Percentiles rank a stretch among this genome's conserved stretches.
Evolutionary conservation across 2,329 filamentous ascomycete genomes (phyloP).

Genomic region (Ophiocordyceps camponoti-rufipedis): DNA sequence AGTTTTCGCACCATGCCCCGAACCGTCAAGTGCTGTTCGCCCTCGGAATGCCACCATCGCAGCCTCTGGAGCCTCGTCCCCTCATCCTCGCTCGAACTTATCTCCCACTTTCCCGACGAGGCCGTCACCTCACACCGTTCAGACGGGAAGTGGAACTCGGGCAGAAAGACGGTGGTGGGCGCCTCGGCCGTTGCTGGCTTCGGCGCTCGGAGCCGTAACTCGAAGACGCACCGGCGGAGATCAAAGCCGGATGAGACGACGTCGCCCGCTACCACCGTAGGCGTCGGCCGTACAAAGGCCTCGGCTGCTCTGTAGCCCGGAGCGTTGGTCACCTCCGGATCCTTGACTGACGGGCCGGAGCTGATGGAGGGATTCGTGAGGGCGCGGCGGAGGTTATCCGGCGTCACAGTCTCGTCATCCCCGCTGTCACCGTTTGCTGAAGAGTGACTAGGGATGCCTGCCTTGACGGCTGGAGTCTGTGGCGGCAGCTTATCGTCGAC

Average conservation of each 20-base stretch:
- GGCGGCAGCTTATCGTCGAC: conserved; percentile 55
- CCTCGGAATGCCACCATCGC: conserved; percentile 84
- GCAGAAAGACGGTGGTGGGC: conserved; percentile 72
- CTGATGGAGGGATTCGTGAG: conserved; percentile 51
- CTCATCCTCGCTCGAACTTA: conserved; percentile 54
- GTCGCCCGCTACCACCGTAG: conserved; percentile 55
- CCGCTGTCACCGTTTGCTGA: conserved; percentile 11
- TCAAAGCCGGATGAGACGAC: conserved; percentile 65
- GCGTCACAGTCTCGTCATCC: conserved; percentile 45
- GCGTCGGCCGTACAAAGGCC: conserved; percentile 75
- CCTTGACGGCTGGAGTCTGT: conserved; percentile 28
- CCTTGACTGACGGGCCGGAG: conserved; percentile 30
- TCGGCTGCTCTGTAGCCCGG: conserved; percentile 79
- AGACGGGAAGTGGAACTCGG: conserved; percentile 80
- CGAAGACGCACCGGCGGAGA: conserved; percentile 60
- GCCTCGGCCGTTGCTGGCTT: conserved; percentile 38
- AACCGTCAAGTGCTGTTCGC: conserved; percentile 63
- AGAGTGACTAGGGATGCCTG: conserved; percentile 8
- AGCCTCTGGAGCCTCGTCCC: conserved; percentile 56
- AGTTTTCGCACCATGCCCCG: conserved; percentile 53
- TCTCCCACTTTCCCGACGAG: conserved; percentile 78
- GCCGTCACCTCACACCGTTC: conserved; percentile 54
- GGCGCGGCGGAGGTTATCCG: conserved; percentile 56
- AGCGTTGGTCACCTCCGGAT: conserved; percentile 39
- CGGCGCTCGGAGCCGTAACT: conserved; percentile 46